phyloP scores from a whole-genome alignment of 2,329 filamentous ascomycete genomes.

The Cercospora zeina region DNA sequence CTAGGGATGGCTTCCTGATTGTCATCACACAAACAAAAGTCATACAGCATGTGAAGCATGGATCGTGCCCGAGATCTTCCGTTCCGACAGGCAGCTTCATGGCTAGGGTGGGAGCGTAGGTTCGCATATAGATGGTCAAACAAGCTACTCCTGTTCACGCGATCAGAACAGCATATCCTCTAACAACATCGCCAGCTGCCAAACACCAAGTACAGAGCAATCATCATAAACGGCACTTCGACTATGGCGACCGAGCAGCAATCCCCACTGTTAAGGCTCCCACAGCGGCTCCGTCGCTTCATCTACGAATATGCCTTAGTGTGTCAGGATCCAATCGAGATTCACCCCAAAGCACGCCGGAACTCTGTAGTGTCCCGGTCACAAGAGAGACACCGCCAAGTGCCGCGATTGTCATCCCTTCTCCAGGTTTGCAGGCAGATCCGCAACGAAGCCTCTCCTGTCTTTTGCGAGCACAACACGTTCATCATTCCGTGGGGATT shows the following conservation, averaged over 20 bases:
- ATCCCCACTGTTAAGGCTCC: conserved; percentile 16
- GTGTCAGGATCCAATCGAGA: conserved; percentile 20
- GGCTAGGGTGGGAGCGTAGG: neutral
- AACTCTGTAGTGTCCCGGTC: conserved; percentile 16
- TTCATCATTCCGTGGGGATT: conserved; percentile 26
- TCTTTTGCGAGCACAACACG: conserved; percentile 22
- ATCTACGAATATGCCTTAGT: conserved; percentile 24
- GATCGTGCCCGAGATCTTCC: conserved; percentile 11
- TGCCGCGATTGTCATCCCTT: conserved; percentile 18
- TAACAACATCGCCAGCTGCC: neutral
- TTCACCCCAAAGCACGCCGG: conserved; percentile 20
- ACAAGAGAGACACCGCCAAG: neutral
- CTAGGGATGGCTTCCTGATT: neutral
- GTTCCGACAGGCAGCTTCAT: neutral
- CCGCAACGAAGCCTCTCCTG: conserved; percentile 22
- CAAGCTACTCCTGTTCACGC: neutral
- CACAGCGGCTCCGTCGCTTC: conserved; percentile 18
- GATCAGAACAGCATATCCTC: neutral
- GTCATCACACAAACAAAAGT: conserved; percentile 4
- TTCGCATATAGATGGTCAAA: conserved; percentile 2
- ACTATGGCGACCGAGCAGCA: neutral
- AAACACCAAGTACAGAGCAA: neutral
- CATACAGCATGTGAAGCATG: conserved; percentile 3
- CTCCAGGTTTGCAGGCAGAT: conserved; percentile 23
- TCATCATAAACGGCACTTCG: neutral